Conservation (phyloP, 2,329 filamentous ascomycete species). For the Leptoxyphium fumago region DNA sequence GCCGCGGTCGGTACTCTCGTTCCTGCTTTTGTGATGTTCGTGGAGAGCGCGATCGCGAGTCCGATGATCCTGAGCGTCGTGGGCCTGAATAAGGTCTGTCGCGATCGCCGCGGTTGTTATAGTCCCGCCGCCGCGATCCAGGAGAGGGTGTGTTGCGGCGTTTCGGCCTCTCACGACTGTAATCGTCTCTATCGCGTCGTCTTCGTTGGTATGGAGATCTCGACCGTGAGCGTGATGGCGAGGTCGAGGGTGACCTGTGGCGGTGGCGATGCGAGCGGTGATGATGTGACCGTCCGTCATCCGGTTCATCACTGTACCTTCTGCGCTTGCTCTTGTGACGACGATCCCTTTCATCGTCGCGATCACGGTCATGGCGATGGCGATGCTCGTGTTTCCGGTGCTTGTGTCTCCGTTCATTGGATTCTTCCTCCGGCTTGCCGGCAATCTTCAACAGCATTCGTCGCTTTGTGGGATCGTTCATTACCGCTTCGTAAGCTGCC, state of each 20-base stretch:
- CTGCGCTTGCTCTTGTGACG: conserved; percentile 18
- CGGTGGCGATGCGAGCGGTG: conserved; percentile 16
- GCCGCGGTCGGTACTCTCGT: conserved; percentile 5
- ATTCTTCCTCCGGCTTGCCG: conserved; percentile 15
- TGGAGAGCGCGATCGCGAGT: conserved; percentile 20
- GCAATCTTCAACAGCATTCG: conserved; percentile 46
- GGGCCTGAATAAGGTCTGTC: conserved; percentile 21
- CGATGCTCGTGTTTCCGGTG: conserved; percentile 18
- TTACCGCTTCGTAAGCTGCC: conserved; percentile 43
- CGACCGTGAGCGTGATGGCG: conserved; percentile 7
- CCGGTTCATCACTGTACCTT: conserved; percentile 19
- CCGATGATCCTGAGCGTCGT: conserved; percentile 19
- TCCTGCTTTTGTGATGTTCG: conserved; percentile 8
- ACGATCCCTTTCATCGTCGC: conserved; percentile 15
- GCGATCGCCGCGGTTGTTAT: conserved; percentile 17
- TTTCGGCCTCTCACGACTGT: not conserved
- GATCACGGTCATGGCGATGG: conserved; percentile 10
- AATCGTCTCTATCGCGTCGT: conserved; percentile 3
- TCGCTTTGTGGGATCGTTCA: conserved; percentile 58
- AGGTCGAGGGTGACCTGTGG: conserved; percentile 11
- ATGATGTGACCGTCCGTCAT: conserved; percentile 17
- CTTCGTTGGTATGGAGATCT: conserved; percentile 11
- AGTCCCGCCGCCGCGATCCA: conserved; percentile 18
- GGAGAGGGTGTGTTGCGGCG: conserved; percentile 21
- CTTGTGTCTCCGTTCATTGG: conserved; percentile 14